phyloP scores from a whole-genome alignment of 768 basidiomycete species.

The Mycena latifolia region DNA sequence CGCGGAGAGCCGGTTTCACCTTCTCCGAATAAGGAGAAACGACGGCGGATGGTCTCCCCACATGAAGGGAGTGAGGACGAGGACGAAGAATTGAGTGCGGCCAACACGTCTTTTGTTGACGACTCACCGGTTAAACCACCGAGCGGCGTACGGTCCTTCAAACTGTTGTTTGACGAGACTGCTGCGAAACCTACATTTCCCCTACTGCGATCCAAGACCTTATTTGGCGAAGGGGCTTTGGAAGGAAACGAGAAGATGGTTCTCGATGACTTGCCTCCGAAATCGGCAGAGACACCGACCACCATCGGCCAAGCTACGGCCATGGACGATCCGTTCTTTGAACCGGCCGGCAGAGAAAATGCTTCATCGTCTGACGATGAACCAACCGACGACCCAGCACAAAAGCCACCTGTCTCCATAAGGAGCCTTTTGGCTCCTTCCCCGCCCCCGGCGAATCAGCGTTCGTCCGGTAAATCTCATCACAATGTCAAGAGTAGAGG shows the following conservation, averaged over 20 bases:
- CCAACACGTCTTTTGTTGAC: constrained; percentile 66
- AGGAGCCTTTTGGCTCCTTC: constrained; percentile 73
- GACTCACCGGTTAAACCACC: constrained; percentile 80
- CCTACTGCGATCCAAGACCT: constrained; percentile 17
- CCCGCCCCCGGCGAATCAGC: constrained; percentile 63
- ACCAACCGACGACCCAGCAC: constrained; percentile 33
- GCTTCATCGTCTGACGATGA: constrained; percentile 4
- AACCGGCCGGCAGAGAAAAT: neutral
- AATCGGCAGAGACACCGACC: neutral
- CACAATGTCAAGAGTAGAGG: constrained; percentile 47
- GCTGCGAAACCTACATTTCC: constrained; percentile 30
- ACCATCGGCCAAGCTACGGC: neutral
- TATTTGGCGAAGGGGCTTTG: constrained; percentile 21
- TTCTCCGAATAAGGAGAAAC: constrained; percentile 83
- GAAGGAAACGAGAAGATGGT: constrained; percentile 29
- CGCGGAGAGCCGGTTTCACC: constrained; percentile 88
- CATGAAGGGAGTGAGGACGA: constrained; percentile 53
- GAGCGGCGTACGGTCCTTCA: constrained; percentile 71
- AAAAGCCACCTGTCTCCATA: constrained; percentile 26
- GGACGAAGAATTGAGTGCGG: constrained; percentile 43
- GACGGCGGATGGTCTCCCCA: constrained; percentile 66
- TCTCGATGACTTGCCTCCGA: constrained; percentile 24
- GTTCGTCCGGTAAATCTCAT: constrained; percentile 35
- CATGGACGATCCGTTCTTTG: constrained; percentile 22
- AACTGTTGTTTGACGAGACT: constrained; percentile 71